Evolutionary conservation across 495 filamentous ascomycete genomes (phyloP), one percentile per base, ranked within the genome.

Genomic region (Penicillium diatomitis): DNA sequence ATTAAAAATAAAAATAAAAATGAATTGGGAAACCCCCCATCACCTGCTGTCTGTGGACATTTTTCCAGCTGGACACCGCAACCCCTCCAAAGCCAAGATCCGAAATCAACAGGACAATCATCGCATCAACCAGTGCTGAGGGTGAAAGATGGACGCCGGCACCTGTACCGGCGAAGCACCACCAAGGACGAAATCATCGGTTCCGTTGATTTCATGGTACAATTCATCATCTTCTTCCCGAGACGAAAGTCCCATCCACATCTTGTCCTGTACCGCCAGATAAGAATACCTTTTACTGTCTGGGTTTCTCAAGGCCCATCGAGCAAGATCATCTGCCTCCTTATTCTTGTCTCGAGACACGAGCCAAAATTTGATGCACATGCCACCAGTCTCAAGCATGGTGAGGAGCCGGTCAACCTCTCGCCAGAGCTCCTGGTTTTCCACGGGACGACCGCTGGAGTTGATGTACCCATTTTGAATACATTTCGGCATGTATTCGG

Each of bases 361-460:
- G 69, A 42, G 36, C 75, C 73, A 77, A 38, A 78, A 71, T 20
- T 59, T 12, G 30, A 78, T 48, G 12, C 55, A 44, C 27, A 67
- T 33, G 0, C 61, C 61, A 1, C 38, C 4, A 6, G 57, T 44
- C 4, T 61, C 31, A 29, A 20, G 57, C 31, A 35, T 56, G 46
- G 61, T 60, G 10, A 70, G 41, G 51, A 65, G 65, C n/a, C 55
- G 53, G 9, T 74, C 51, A 20, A 76, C 50, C 31, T 52, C 40
- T 50, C 73, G 47, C 67, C 73, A 77, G 4, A 76, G 41, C 49
- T 75, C 71, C 37, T 46, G 54, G 38, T 75, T 75, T 47, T 64
- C 67, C 27, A 74, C 68, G 10, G 39, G 33, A 7, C n/a, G 34
- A 0, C 50, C 51, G 4, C n/a, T 38, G 2, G 32, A 12, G 11